Evolutionary conservation across 164 flowering plant species (phyloP).

Genomic region (Protea cynaroides): DNA sequence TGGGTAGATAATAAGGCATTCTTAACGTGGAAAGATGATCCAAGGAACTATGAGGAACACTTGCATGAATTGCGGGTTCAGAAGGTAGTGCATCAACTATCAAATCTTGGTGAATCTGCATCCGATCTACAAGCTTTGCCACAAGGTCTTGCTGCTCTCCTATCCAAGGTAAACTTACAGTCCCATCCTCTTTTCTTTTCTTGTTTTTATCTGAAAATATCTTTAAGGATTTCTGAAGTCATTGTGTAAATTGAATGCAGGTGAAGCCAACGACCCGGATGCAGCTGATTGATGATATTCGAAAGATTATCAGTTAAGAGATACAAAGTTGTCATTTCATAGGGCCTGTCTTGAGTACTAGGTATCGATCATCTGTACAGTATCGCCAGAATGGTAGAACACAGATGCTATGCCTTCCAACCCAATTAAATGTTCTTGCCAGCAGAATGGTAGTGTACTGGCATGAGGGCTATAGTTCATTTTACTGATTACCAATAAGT

Average conservation of each 20-base stretch:
- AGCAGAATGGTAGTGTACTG: not conserved
- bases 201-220: not conserved
- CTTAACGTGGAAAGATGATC: slow-evolving; percentile 72
- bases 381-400: not conserved
- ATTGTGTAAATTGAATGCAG: slow-evolving; percentile 18
- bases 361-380: not conserved
- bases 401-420: not conserved
- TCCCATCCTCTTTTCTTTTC: too few relatives aligned
- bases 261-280: slow-evolving; percentile 24
- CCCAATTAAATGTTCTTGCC: not conserved
- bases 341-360: not conserved
- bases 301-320: slow-evolving; percentile 13
- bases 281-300: slow-evolving; percentile 24
- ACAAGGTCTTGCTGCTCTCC: slow-evolving; percentile 74
- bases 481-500: not conserved
- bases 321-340: not conserved
- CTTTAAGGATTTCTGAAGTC: not conserved
- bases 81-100: slow-evolving; percentile 63
- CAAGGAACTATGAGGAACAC: slow-evolving; percentile 54
- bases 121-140: slow-evolving; percentile 81
- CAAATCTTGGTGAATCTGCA: slow-evolving; percentile 54
- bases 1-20: slow-evolving; percentile 82
- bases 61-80: slow-evolving; percentile 69
- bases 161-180: slow-evolving; percentile 56
- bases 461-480: not conserved